Evolutionary conservation across 2,329 filamentous ascomycete genomes (phyloP), one percentile per base, ranked within the genome.

Genomic region (Corinectria fuckeliana): DNA sequence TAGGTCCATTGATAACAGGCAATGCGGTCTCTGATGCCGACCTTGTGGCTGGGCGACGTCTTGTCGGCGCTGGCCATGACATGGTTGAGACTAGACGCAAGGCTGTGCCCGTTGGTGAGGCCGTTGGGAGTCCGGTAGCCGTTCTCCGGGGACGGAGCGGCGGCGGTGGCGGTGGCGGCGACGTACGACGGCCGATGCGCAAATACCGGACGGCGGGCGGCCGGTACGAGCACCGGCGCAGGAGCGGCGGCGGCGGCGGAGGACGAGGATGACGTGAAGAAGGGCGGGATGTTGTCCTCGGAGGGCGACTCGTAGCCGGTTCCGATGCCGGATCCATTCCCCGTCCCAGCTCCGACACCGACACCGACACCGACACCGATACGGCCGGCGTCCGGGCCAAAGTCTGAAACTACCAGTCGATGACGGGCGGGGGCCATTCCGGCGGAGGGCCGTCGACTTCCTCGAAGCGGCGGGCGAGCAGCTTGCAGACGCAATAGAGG

Each of bases 1-100:
- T 88, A 94, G 0, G 90, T 92, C 91, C 91, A 94, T 66, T 79
- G 79, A 62, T 81, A 80, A 60, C 81, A 85, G 38, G 77, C 78
- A 58, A 85, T 81, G 32, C 83, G 75, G 61, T 85, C 83, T 34
- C 78, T 76, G 47, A 85, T 67, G 14, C 81, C 74, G 44, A 83
- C 74, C 44, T 74, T 78, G n/a, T 60, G 70, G 1, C 32, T 50
- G 9, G 63, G 50, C 3, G 50, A 42, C 13, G 60, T 48, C 41
- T 71, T 74, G 50, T 73, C 70, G 14, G 68, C 67, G 49, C 70
- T 69, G 34, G 72, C 71, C 30, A 79, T 69, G 57, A 78, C 69
- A 60, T 74, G 69, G 32, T 77, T 74, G 28, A 78, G 63, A 41
- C 63, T 72, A 14, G 65, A 62, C 23, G 61, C 57, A 11, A 63